Conservation (phyloP, 2,329 filamentous ascomycete species). For the Zymoseptoria ardabiliae region DNA sequence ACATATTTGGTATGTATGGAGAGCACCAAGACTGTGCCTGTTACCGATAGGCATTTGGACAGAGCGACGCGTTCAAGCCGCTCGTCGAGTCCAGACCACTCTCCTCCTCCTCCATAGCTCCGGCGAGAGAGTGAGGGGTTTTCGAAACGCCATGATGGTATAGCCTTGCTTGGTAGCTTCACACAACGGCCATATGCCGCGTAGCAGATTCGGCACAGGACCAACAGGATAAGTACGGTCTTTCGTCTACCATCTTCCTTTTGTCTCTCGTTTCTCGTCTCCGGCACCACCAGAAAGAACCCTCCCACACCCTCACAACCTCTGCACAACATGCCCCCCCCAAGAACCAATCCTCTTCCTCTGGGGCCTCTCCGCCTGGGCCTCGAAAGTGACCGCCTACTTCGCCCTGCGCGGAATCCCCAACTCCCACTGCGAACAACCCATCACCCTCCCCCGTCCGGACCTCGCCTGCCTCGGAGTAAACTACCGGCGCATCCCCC, state of each 20-base stretch:
- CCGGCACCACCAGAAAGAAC: too few relatives aligned
- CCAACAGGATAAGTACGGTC: too few relatives aligned
- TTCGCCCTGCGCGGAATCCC: constrained; percentile 57
- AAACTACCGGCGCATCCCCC: neutral
- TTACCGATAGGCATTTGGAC: too few relatives aligned
- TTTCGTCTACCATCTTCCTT: too few relatives aligned
- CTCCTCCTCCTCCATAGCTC: neutral
- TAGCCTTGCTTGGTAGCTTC: too few relatives aligned
- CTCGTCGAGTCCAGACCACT: neutral
- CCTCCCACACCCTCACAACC: too few relatives aligned
- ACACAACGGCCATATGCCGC: too few relatives aligned
- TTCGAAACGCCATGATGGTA: neutral
- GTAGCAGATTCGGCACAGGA: too few relatives aligned
- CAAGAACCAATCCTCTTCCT: constrained; percentile 50
- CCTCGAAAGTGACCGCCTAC: constrained; percentile 59
- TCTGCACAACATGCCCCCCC: neutral
- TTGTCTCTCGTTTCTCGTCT: too few relatives aligned
- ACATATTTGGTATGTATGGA: too few relatives aligned
- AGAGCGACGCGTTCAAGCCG: neutral
- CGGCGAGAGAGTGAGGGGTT: neutral
- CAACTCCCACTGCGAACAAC: constrained; percentile 52
- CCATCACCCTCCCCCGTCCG: constrained; percentile 4
- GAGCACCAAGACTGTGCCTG: too few relatives aligned
- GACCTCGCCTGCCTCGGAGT: neutral
- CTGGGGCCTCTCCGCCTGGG: constrained; percentile 59